phyloP scores from a whole-genome alignment of 2,329 filamentous ascomycete species.

The Hymenoscyphus infarciens region DNA sequence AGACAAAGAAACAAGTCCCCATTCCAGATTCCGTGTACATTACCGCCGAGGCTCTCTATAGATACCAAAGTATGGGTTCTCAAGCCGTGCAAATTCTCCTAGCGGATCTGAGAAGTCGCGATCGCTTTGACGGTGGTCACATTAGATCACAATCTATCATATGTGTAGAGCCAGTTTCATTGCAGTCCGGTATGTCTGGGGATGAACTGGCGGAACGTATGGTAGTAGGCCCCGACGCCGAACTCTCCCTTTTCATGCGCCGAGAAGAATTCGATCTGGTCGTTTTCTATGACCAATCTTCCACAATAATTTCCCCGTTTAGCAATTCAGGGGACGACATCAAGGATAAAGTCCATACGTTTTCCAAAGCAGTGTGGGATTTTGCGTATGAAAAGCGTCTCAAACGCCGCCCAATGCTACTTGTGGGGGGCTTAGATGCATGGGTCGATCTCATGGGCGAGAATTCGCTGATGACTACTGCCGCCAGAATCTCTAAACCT shows the following conservation, averaged over 20 bases:
- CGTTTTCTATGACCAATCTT: constrained; percentile 80
- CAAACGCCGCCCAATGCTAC: constrained; percentile 68
- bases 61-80: constrained; percentile 57
- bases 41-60: constrained; percentile 62
- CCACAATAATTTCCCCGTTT: constrained; percentile 37
- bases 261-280: constrained; percentile 78
- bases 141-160: constrained; percentile 81
- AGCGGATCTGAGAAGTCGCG: constrained; percentile 79
- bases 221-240: constrained; percentile 67
- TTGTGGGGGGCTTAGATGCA: constrained; percentile 78
- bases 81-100: constrained; percentile 64
- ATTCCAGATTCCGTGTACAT: constrained; percentile 28
- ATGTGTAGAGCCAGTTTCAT: constrained; percentile 80
- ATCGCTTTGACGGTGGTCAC: constrained; percentile 83
- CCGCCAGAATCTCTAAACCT: constrained; percentile 42
- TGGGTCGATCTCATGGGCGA: constrained; percentile 80
- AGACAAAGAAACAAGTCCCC: constrained; percentile 10
- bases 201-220: constrained; percentile 63
- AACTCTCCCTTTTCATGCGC: constrained; percentile 69
- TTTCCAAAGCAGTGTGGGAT: constrained; percentile 76
- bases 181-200: constrained; percentile 64
- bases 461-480: constrained; percentile 47
- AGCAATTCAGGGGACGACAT: constrained; percentile 42
- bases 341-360: constrained; percentile 59
- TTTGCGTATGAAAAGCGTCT: constrained; percentile 79